These are phyloP conservation scores for Thermomyces lanuginosus DNA, from an alignment of 2,329 filamentous ascomycete species.

Conservation along the genomic window DNA sequence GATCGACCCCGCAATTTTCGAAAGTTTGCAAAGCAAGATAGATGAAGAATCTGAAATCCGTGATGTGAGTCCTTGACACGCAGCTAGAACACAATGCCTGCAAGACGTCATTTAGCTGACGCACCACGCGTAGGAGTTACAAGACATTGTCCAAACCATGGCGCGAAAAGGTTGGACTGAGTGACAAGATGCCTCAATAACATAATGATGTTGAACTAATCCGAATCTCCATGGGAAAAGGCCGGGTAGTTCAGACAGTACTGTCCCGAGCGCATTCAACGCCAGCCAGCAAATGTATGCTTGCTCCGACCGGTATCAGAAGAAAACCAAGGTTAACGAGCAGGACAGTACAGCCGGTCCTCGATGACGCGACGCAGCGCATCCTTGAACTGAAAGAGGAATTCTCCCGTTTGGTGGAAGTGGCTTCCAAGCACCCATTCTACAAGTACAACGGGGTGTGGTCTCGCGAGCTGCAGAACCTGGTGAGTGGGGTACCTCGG, in stretches of 20 bases:
- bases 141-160: conserved; percentile 63
- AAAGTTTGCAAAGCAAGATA: conserved; percentile 71
- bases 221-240: conserved; percentile 20
- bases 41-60: conserved; percentile 71
- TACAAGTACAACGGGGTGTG: conserved; percentile 95
- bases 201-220: not conserved
- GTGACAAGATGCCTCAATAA: no score
- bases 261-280: conserved; percentile 85
- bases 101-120: conserved; percentile 5
- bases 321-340: not conserved
- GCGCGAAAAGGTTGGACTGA: conserved; percentile 61
- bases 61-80: conserved; percentile 39
- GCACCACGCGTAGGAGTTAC: conserved; percentile 41
- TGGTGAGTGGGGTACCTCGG: conserved; percentile 35
- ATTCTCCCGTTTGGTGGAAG: conserved; percentile 50
- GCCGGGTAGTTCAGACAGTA: conserved; percentile 62
- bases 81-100: conserved; percentile 4
- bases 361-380: conserved; percentile 51
- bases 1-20: conserved; percentile 72
- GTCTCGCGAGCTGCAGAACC: conserved; percentile 68
- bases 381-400: conserved; percentile 58
- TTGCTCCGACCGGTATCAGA: not conserved
- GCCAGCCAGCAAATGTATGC: conserved; percentile 45
- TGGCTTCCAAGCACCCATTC: conserved; percentile 78
- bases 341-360: conserved; percentile 46